Base-by-base conservation (phyloP, 2,329 filamentous ascomycete species). In the Colletotrichum incanum region DNA sequence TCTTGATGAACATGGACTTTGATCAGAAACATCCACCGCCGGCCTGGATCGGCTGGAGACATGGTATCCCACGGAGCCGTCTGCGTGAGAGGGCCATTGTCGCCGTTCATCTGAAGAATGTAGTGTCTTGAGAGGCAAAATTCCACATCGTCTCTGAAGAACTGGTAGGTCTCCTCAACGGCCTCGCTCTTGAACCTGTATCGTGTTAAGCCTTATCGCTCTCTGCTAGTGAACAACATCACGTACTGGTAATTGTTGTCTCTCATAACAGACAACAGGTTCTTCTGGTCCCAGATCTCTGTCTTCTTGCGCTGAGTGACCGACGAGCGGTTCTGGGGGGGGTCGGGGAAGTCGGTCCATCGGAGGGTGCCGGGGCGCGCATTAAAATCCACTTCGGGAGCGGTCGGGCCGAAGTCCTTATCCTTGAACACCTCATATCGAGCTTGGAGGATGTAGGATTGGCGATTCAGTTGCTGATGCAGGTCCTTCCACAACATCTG, bases 261-360 rank as follows among this genome's bases (percentile, higher is more conserved):
- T 26, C 79, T 78, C 77, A 92, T 76, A 8, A 89, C 77, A 2
- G 81, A 82, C 3, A 83, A 82, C 9, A 91, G 76, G 59, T 84
- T 85, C 62, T 79, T 84, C 74, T 88, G 86, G 1, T 86, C 84
- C 75, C 86, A 84, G n/a, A 91, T 85, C 75, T 90, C 89, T 8
- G 90, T 82, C 78, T 86, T 87, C 76, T 88, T 89, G 49, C 88
- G 83, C 76, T 89, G 86, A 12, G 84, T 87, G 43, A 89, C 78
- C 56, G 68, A 58, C 14, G 86, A 83, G n/a, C 83, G 81, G 16
- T 82, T 82, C 31, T 83, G 83, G 1, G 85, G 82, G 20, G 89
- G 89, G 73, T 92, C 90, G 1, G 90, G 90, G 55, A 91, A 84
- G 74, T 92, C 90, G 7, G 83, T 86, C 88, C 89, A 92, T 55